Base-by-base conservation (phyloP, 345 rosid species). In the Draba incana region DNA sequence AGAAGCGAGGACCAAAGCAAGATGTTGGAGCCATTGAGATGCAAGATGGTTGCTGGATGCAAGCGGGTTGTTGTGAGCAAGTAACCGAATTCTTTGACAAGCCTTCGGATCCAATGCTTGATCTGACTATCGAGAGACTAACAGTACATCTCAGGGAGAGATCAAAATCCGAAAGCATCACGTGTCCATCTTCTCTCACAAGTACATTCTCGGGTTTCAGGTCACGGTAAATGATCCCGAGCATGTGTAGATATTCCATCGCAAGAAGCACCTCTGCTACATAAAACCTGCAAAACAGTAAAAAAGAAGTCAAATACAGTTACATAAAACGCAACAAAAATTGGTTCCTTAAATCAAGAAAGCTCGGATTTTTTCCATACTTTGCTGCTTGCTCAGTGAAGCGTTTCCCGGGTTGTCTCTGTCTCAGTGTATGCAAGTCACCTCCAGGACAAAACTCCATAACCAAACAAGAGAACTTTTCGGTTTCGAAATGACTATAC, bases 381-480 rank as follows among this genome's bases (percentile, higher is more conserved):
- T 86, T 90, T 12, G 87, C 93, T 46, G 93, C 96, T 58, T 82
- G 96, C 72, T 89, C 93, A 3, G 89, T 73, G 66, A 89, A 87
- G 71, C 84, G 88, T 69, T 89, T 89, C 69, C 93, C 96, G 0
- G 93, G 86, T 52, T 89, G 96, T 75, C 83, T 84, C 80, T 89
- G 96, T 14, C 96, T 75, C 35, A 89, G 88, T 1, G 86, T 86
- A 74, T 89, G 96, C 87, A 89, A 76, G 54, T 89, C 96, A 28
- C 96, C 92, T n/a, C 96, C 96, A 39, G 96, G 96, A 52, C 92
- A 89, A 65, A 84, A 86, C 81, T 89, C 96, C 92, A 89, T 89
- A 50, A 86, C 92, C 82, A 89, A 82, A 62, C 92, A 89, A 38
- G 92, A 89, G 79, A 86, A 89, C 54, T 89, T 89, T 61, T 86